Conservation (phyloP, 805 yeast species). For the Millerago galiae region DNA sequence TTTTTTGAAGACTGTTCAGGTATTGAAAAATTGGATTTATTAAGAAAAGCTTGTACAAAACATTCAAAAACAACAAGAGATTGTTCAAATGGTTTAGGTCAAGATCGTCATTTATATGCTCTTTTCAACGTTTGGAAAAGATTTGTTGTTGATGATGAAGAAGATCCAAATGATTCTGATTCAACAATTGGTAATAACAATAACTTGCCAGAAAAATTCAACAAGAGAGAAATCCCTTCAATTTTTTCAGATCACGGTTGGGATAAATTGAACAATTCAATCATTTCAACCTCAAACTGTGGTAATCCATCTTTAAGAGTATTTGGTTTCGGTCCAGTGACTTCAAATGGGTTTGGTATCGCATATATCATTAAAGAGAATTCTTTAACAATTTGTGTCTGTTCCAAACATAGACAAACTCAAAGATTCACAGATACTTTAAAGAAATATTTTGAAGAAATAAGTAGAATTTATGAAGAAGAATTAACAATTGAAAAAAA, state of each 20-base stretch:
- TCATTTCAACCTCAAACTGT: slow-evolving; percentile 81
- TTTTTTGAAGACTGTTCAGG: slow-evolving; percentile 66
- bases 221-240: slow-evolving; percentile 47
- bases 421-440: slow-evolving; percentile 66
- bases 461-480: slow-evolving; percentile 41
- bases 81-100: slow-evolving; percentile 78
- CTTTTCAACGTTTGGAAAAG: slow-evolving; percentile 82
- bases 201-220: slow-evolving; percentile 5
- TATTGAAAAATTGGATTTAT: slow-evolving; percentile 45
- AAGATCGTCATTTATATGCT: slow-evolving; percentile 86
- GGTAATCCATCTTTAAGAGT: slow-evolving; percentile 84
- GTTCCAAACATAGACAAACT: slow-evolving; percentile 87
- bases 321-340: slow-evolving; percentile 90
- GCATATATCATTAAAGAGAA: slow-evolving; percentile 84
- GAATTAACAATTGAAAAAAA: slow-evolving; percentile 11
- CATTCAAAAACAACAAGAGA: slow-evolving; percentile 65
- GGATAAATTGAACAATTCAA: slow-evolving; percentile 76
- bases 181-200: slow-evolving; percentile 19
- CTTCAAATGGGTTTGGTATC: slow-evolving; percentile 87
- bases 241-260: slow-evolving; percentile 84
- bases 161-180: slow-evolving; percentile 17
- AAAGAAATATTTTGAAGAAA: slow-evolving; percentile 53
- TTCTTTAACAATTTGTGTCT: slow-evolving; percentile 71
- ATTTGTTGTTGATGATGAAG: slow-evolving; percentile 30
- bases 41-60: slow-evolving; percentile 62